Base-by-base conservation (phyloP, 306 rosid genomes). In the Echinosophora koreensis region DNA sequence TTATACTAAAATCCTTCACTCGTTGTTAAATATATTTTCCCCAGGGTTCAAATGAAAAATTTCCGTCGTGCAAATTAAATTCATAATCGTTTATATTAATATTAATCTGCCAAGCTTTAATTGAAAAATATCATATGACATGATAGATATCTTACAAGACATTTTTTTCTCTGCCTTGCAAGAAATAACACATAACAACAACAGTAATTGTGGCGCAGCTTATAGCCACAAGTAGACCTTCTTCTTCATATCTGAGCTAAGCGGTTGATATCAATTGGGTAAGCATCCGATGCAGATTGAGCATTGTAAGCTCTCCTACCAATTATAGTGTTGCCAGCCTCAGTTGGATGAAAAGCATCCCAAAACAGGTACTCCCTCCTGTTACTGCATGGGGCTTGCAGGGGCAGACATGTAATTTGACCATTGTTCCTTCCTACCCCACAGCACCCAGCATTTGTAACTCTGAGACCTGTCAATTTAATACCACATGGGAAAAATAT, bases 341-440 rank as follows among this genome's bases (percentile, higher is more conserved):
- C 97, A 0, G 97, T 87, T 71, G 99, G 99, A 86, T 95, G 99
- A 79, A 87, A 91, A 42, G 99, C 97, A 85, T 95, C 99, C 99
- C 99, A 95, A 67, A 95, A 95, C 35, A 95, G 73, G 65, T 67
- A 87, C 50, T 71, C 94, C 3, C 54, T 50, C 16, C 99, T 89
- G 70, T 92, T 88, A 14, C 69, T 57, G 77, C 99, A 95, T n/a
- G 99, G 94, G 8, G 89, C 60, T 81, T 95, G 99, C 8, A 59
- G 0, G 0, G 99, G 97, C 18, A 95, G 49, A 79, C 99, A 95
- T 42, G 97, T 92, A 49, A 95, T 88, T 82, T 87, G 97, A 0
- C 97, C 99, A 73, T 89, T 95, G 91, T 90, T 95, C 84, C 97
- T 90, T 47, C 99, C 99, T 9, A 95, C 89, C 7, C 99, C 99